Conservation (phyloP, 495 filamentous ascomycete genomes). For the Podospora bellae-mahoneyi region DNA sequence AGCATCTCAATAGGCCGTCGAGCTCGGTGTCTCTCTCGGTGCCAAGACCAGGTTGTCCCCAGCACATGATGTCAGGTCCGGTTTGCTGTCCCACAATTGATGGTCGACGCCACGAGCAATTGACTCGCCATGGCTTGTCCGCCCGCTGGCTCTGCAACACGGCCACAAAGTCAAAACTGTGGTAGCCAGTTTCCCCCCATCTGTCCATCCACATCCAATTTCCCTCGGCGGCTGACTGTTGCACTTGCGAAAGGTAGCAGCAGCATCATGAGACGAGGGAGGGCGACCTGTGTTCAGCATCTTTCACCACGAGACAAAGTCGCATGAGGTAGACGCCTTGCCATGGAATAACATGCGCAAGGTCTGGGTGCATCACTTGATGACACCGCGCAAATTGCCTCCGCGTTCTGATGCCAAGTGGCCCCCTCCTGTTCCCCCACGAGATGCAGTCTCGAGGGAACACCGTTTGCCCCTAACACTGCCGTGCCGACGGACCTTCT, state of each 20-base stretch:
- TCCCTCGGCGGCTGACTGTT: not conserved
- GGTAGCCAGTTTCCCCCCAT: not conserved
- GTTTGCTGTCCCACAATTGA: not conserved
- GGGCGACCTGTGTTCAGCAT: not conserved
- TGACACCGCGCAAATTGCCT: not conserved
- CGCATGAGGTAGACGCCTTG: not conserved
- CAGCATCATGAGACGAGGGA: not conserved
- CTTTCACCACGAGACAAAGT: not conserved
- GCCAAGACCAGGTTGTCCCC: conserved; percentile 4
- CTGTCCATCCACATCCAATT: not conserved
- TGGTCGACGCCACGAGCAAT: conserved; percentile 1
- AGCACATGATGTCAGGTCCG: not conserved
- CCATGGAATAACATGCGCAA: not conserved
- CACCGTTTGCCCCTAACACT: not conserved
- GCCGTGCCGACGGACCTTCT: not conserved
- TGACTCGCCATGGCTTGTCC: conserved; percentile 1
- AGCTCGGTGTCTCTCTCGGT: conserved; percentile 1
- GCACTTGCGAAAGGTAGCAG: not conserved
- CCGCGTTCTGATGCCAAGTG: not conserved
- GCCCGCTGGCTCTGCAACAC: not conserved
- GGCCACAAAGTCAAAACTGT: conserved; percentile 4
- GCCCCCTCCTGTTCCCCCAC: not conserved
- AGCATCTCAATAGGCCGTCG: not conserved
- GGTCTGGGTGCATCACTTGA: not conserved
- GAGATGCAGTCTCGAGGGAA: not conserved